Conservation (phyloP, 768 basidiomycete genomes). For the Asterophora lycoperdoides region DNA sequence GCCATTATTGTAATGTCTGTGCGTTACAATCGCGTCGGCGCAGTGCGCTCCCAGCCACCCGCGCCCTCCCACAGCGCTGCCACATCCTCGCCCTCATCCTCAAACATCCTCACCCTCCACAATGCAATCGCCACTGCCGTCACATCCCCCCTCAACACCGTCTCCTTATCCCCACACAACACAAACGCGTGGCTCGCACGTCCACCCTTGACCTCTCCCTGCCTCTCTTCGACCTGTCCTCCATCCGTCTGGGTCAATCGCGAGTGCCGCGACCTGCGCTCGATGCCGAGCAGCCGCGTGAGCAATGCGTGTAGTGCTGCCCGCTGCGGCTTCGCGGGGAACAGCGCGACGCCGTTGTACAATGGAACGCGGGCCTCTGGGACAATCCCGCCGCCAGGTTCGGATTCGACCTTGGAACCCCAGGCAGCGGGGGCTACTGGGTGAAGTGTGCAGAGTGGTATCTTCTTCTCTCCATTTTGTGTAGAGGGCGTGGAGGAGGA, state of each 20-base stretch:
- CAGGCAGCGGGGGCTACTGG: not conserved
- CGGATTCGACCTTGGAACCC: no score
- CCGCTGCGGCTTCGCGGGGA: slow-evolving; percentile 60
- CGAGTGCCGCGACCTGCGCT: slow-evolving; percentile 30
- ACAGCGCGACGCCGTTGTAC: slow-evolving; percentile 63
- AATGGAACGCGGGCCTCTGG: slow-evolving; percentile 43
- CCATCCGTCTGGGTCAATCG: not conserved
- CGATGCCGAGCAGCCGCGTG: slow-evolving; percentile 42
- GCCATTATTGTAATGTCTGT: no score
- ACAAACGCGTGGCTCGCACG: slow-evolving; percentile 66
- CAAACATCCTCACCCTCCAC: slow-evolving; percentile 80
- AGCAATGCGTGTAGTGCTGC: slow-evolving; percentile 51
- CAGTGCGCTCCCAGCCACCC: slow-evolving; percentile 10
- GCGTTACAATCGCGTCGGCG: not conserved
- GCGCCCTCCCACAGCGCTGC: slow-evolving; percentile 2
- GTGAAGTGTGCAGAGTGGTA: slow-evolving; percentile 6
- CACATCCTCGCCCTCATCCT: slow-evolving; percentile 49
- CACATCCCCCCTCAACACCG: slow-evolving; percentile 51
- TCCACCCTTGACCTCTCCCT: slow-evolving; percentile 1
- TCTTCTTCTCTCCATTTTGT: no score
- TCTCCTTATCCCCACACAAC: slow-evolving; percentile 48
- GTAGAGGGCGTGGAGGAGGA: not conserved
- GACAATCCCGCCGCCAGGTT: slow-evolving; percentile 1
- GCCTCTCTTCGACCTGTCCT: not conserved
- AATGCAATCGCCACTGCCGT: slow-evolving; percentile 65